phyloP scores from a whole-genome alignment of 768 basidiomycete species.

The Gelatoporia subvermispora region DNA sequence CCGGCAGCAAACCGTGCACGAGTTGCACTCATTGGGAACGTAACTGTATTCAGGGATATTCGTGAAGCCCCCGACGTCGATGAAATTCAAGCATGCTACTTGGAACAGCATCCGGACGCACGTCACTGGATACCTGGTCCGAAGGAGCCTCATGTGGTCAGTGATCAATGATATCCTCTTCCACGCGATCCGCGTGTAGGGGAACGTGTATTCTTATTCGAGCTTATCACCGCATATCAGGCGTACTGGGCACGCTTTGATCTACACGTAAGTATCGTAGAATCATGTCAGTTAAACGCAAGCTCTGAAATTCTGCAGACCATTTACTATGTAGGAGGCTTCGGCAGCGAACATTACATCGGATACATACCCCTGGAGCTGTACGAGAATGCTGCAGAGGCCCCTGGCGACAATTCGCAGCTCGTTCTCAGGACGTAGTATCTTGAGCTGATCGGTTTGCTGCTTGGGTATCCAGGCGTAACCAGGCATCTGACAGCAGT shows the following conservation, averaged over 20 bases:
- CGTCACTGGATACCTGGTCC: conserved; percentile 46
- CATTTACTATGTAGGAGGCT: conserved; percentile 51
- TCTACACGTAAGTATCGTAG: conserved; percentile 37
- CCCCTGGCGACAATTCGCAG: not conserved
- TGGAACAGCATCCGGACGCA: conserved; percentile 46
- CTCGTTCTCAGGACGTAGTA: too few species aligned
- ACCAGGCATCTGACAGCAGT: too few species aligned
- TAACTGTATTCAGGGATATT: conserved; percentile 37
- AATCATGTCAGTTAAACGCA: not conserved
- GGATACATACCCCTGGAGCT: conserved; percentile 43
- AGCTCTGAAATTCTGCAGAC: conserved; percentile 24
- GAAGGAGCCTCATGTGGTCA: conserved; percentile 40
- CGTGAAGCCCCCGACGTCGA: conserved; percentile 26
- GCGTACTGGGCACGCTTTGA: conserved; percentile 54
- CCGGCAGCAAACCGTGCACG: conserved; percentile 41
- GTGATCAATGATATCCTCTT: conserved; percentile 13
- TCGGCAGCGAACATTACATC: conserved; percentile 48
- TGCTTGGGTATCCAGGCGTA: too few species aligned
- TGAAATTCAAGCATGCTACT: conserved; percentile 37
- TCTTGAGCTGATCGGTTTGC: too few species aligned
- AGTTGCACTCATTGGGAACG: conserved; percentile 46
- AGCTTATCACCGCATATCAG: conserved; percentile 22
- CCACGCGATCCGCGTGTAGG: not conserved
- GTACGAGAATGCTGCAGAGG: conserved; percentile 30
- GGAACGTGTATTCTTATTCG: not conserved